Conservation (phyloP, 164 flowering plant genomes). For the Dillenia turbinata region DNA sequence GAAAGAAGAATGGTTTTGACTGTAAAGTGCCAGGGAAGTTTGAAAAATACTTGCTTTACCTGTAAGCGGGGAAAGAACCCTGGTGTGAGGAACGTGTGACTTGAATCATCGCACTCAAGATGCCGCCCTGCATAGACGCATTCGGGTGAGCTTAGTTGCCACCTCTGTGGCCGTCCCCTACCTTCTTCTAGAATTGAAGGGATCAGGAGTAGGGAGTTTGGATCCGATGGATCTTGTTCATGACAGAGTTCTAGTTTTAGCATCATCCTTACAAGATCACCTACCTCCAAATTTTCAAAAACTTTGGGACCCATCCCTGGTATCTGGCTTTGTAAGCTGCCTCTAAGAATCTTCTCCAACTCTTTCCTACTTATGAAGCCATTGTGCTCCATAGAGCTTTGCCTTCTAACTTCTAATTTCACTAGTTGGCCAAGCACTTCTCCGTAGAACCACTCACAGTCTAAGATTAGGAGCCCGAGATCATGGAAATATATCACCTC, state of each 20-base stretch:
- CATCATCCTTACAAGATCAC: conserved; percentile 89
- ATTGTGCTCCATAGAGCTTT: conserved; percentile 35
- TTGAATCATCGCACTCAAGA: conserved; percentile 87
- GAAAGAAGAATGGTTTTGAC: not conserved
- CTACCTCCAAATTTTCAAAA: conserved; percentile 62
- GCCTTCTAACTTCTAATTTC: conserved; percentile 47
- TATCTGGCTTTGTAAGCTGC: conserved; percentile 61
- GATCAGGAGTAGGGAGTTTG: conserved; percentile 59
- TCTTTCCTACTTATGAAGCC: conserved; percentile 77
- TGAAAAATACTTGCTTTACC: conserved; percentile 29
- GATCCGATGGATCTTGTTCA: conserved; percentile 69
- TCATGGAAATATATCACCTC: conserved; percentile 79
- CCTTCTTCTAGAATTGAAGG: conserved; percentile 85
- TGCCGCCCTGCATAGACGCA: conserved; percentile 74
- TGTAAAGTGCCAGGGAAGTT: not conserved
- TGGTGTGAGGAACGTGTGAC: conserved; percentile 80
- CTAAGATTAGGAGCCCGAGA: conserved; percentile 67
- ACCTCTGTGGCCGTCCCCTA: conserved; percentile 60
- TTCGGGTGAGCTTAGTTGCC: conserved; percentile 50
- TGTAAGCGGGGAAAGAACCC: conserved; percentile 90
- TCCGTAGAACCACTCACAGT: conserved; percentile 84
- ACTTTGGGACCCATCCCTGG: conserved; percentile 72
- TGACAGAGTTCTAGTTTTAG: conserved; percentile 79
- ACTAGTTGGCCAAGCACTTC: conserved; percentile 67
- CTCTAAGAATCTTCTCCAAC: conserved; percentile 68